Evolutionary conservation across 495 filamentous ascomycete species (phyloP).

Genomic region (Lineolata rhizophorae): DNA sequence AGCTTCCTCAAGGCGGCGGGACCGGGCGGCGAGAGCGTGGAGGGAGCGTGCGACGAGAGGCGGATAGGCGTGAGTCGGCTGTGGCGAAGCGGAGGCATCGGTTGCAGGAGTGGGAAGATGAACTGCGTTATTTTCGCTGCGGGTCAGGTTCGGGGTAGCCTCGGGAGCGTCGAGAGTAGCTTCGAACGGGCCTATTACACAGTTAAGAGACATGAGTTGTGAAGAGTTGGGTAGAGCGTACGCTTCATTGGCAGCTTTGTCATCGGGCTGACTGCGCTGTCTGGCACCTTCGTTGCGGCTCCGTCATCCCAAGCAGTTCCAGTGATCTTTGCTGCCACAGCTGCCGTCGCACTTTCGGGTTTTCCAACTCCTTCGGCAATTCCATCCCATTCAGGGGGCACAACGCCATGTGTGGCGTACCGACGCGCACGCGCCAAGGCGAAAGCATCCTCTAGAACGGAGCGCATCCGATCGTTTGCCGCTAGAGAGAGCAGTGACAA

Average conservation of each 20-base stretch:
- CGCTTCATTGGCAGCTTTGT: slow-evolving; percentile 3
- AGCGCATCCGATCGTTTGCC: slow-evolving; percentile 45
- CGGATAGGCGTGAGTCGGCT: slow-evolving; percentile 11
- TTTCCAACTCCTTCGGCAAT: slow-evolving; percentile 21
- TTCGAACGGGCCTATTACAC: no score
- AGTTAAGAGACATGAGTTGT: no score
- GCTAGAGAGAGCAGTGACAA: slow-evolving; percentile 54
- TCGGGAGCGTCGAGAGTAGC: not conserved
- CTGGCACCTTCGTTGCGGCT: slow-evolving; percentile 3
- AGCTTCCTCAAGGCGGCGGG: slow-evolving; percentile 25
- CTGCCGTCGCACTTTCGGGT: slow-evolving; percentile 17
- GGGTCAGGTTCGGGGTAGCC: slow-evolving; percentile 2
- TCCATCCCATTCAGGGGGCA: slow-evolving; percentile 48
- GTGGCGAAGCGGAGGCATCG: slow-evolving; percentile 10
- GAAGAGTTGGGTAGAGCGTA: not conserved
- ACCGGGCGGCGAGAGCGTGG: slow-evolving; percentile 7
- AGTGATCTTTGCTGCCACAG: slow-evolving; percentile 14
- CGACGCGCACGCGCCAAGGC: slow-evolving; percentile 40
- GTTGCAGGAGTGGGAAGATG: slow-evolving; percentile 9
- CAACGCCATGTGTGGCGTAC: slow-evolving; percentile 45
- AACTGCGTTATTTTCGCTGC: no score
- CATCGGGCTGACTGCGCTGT: slow-evolving; percentile 11
- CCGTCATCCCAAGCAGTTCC: slow-evolving; percentile 17
- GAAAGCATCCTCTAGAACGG: slow-evolving; percentile 47
- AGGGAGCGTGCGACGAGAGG: slow-evolving; percentile 10